A percentile compares a stretch with the other conserved stretches of the same genome.
phyloP scores from a whole-genome alignment of 1,284 basidiomycete genomes.

The Termitomyces sp. region DNA sequence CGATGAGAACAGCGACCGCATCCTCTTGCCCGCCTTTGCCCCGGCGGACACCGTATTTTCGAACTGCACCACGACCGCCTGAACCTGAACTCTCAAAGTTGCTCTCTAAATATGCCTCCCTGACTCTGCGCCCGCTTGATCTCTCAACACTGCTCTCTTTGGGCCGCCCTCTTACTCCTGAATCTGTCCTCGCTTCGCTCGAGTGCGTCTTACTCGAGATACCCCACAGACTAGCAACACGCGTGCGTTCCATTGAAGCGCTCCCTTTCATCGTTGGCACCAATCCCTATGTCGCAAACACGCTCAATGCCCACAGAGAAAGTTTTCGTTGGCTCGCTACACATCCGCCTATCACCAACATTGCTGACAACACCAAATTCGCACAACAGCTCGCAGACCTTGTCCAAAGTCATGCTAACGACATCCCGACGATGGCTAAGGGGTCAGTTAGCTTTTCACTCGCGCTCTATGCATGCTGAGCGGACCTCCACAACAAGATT shows the following conservation, averaged over 20 bases:
- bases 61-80: conserved; percentile 29
- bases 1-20: conserved; percentile 5
- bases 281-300: conserved; percentile 81
- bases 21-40: conserved; percentile 1
- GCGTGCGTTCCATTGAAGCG: conserved; percentile 64
- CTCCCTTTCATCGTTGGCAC: conserved; percentile 86
- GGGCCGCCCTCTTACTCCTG: conserved; percentile 63
- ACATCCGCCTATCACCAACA: conserved; percentile 58
- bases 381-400: conserved; percentile 63
- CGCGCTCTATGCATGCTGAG: conserved; percentile 1
- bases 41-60: conserved; percentile 17
- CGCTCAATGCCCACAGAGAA: conserved; percentile 67
- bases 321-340: conserved; percentile 73
- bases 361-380: conserved; percentile 71
- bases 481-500: conserved; percentile 46
- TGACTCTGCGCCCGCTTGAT: conserved; percentile 56
- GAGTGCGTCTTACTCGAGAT: conserved; percentile 69
- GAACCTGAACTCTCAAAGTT: conserved; percentile 41
- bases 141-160: conserved; percentile 68
- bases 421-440: conserved; percentile 86
- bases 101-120: conserved; percentile 48
- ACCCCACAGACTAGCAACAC: conserved; percentile 65
- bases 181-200: conserved; percentile 66
- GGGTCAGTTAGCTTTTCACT: conserved; percentile 48
- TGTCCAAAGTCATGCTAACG: conserved; percentile 78